phyloP scores from a whole-genome alignment of 495 filamentous ascomycete genomes.

The Clohesyomyces aquaticus region DNA sequence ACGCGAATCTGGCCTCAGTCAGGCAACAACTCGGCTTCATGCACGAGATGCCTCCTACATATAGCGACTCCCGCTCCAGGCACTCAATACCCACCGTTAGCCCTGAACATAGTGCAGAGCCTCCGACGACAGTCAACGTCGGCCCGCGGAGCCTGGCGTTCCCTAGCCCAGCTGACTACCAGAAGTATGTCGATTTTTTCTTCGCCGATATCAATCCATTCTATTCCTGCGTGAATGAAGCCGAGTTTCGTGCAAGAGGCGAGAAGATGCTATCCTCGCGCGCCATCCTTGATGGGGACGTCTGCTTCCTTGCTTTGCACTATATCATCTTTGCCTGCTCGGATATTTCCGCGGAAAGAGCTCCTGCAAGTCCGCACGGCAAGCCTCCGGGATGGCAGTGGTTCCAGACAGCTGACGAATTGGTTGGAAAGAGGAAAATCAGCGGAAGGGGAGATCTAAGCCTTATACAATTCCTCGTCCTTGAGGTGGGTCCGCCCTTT shows the following conservation, averaged over 20 bases:
- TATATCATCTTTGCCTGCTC: slow-evolving; percentile 34
- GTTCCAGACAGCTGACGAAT: slow-evolving; percentile 28
- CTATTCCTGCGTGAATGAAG: slow-evolving; percentile 29
- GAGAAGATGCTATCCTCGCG: slow-evolving; percentile 20
- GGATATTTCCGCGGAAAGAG: slow-evolving; percentile 11
- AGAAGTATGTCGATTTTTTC: slow-evolving; percentile 32
- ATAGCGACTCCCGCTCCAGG: neutral
- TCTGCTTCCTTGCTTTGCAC: slow-evolving; percentile 27
- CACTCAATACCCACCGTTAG: slow-evolving; percentile 7
- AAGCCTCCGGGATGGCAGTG: slow-evolving; percentile 33
- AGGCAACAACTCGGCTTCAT: slow-evolving; percentile 13
- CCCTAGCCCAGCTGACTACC: slow-evolving; percentile 17
- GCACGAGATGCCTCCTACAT: neutral
- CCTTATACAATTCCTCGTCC: slow-evolving; percentile 31
- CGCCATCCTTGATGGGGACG: neutral
- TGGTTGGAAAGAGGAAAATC: slow-evolving; percentile 22
- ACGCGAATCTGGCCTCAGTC: slow-evolving; percentile 1
- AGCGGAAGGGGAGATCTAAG: slow-evolving; percentile 29
- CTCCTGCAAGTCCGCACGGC: neutral
- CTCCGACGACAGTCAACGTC: slow-evolving; percentile 9
- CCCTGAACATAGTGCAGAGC: slow-evolving; percentile 6
- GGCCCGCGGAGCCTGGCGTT: slow-evolving; percentile 20
- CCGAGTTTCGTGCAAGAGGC: slow-evolving; percentile 25
- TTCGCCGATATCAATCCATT: slow-evolving; percentile 26
- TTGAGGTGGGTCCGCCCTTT: slow-evolving; percentile 6